Base-by-base conservation (phyloP, 2,329 filamentous ascomycete species). In the Aspergillus quadrilineatus region DNA sequence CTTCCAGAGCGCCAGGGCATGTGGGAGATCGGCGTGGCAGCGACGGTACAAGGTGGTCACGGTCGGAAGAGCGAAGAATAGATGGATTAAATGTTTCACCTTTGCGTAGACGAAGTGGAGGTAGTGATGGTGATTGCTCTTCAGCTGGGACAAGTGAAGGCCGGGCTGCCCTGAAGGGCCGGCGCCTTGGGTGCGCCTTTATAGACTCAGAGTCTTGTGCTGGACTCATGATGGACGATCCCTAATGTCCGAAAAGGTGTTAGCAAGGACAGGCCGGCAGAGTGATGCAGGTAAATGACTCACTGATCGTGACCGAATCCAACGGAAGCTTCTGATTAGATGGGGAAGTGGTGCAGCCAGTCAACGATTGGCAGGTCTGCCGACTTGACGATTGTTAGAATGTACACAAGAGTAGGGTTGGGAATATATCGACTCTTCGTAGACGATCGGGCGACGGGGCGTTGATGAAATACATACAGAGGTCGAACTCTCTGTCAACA, bases 21-120 rank as follows among this genome's bases (percentile, higher is more conserved):
- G 88, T 89, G 65, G 88, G 85, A 49, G 88, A 86, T 58, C 89
- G 86, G 64, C 82, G 77, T 67, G 79, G 82, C 66, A 89, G 80
- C 56, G 74, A 77, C 62, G 73, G 75, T 59, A 79, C 71, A 66
- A 69, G 72, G 45, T 78, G 58, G 28, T 79, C 74, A 66, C 68
- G 59, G 58, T 76, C 72, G 60, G 67, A 67, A 28, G 72, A 69
- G 22, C 77, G 71, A 36, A 74, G 73, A 41, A 66, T 69, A 4
- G 76, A 73, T 34, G 80, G 72, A 64, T 82, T 77, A 59, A 83
- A 83, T 65, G 89, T 90, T 53, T 87, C 85, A 67, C 86, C 86
- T 78, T 90, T 91, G 71, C 80, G 82, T 73, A 91, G 81, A 72
- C 79, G 76, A 73, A 82, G 66, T 54, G 65, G 64, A 44, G 60